These are phyloP conservation scores for Candida manassasensis DNA, from an alignment of 805 yeast genomes.

Conservation along the genomic window DNA sequence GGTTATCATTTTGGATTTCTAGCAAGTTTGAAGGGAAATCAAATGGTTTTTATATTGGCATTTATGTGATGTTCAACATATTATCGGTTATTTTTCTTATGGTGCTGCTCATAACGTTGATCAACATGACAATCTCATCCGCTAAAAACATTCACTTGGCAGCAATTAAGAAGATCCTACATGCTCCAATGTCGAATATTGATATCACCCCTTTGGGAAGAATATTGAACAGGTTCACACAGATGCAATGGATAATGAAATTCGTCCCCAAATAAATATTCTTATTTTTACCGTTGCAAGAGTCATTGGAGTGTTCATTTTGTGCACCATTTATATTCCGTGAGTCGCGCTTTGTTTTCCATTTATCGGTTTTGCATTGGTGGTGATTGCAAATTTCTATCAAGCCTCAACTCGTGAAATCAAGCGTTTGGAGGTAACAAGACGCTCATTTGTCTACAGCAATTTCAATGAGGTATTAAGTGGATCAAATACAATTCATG, in stretches of 20 bases:
- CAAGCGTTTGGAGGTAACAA: conserved; percentile 69
- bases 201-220: conserved; percentile 84
- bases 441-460: conserved; percentile 65
- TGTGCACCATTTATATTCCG: conserved; percentile 67
- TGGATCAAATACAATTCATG: conserved; percentile 63
- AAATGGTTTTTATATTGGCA: conserved; percentile 60
- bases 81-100: conserved; percentile 40
- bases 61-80: conserved; percentile 56
- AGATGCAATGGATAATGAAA: conserved; percentile 70
- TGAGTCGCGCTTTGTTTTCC: conserved; percentile 70
- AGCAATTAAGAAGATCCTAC: conserved; percentile 55
- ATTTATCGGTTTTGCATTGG: conserved; percentile 41
- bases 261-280: conserved; percentile 59
- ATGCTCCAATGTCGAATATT: conserved; percentile 72
- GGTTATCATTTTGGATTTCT: conserved; percentile 77
- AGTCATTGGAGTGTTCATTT: conserved; percentile 55
- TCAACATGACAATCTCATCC: conserved; percentile 45
- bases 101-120: conserved; percentile 39
- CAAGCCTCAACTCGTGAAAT: conserved; percentile 72
- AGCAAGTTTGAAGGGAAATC: conserved; percentile 42
- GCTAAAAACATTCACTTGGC: conserved; percentile 50
- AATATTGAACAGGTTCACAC: conserved; percentile 73
- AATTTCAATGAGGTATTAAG: conserved; percentile 66
- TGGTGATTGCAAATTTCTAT: conserved; percentile 48
- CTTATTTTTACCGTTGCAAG: conserved; percentile 46